A percentile compares a stretch with the other conserved stretches of the same genome.
Conservation (phyloP, 2,329 filamentous ascomycete genomes). For the Hymenoscyphus infarciens region DNA sequence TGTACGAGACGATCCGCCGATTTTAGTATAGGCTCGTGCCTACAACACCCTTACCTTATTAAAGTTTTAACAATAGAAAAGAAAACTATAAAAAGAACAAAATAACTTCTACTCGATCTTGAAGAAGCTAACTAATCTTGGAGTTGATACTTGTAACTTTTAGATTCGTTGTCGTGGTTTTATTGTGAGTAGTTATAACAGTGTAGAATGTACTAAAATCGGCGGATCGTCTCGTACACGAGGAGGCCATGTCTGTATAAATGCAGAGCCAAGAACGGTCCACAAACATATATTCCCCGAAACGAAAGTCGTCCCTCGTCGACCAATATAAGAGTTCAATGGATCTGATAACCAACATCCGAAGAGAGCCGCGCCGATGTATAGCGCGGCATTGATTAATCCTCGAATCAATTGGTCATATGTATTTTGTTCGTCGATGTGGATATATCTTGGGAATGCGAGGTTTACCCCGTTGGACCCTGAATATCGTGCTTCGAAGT, state of each 20-base stretch:
- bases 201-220: too few species aligned
- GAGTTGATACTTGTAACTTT: too few species aligned
- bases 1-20: too few species aligned
- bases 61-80: too few species aligned
- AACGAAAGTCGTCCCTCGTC: conserved; percentile 67
- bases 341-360: conserved; percentile 67
- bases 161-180: too few species aligned
- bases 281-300: conserved; percentile 58
- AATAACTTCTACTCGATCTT: too few species aligned
- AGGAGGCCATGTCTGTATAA: conserved; percentile 62
- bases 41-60: too few species aligned
- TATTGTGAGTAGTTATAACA: too few species aligned
- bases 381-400: conserved; percentile 57
- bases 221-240: too few species aligned
- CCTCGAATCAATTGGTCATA: conserved; percentile 44
- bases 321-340: conserved; percentile 63
- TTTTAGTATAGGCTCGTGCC: too few species aligned
- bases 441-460: conserved; percentile 45
- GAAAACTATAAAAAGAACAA: too few species aligned
- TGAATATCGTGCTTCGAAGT: not conserved
- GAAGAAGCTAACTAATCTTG: too few species aligned
- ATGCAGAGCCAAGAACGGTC: conserved; percentile 13
- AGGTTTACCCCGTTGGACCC: conserved; percentile 48
- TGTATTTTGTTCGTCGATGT: conserved; percentile 40
- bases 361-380: conserved; percentile 48